Conservation (phyloP, 352 stramenopile species). For the Pythium pyrilobum region DNA sequence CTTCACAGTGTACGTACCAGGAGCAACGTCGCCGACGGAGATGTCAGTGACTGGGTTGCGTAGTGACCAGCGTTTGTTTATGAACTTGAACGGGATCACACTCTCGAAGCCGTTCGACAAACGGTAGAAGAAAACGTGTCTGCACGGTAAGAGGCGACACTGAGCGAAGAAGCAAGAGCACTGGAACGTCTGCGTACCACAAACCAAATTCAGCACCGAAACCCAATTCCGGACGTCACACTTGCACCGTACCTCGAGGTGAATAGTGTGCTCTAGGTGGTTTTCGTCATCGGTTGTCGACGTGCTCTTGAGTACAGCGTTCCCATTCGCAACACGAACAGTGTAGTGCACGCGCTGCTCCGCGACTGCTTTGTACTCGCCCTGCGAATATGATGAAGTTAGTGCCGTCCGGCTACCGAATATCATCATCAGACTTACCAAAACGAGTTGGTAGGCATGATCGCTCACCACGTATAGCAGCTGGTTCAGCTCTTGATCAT, state of each 20-base stretch:
- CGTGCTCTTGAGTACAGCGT: background rate
- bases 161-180: background rate
- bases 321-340: background rate
- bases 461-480: slow-evolving; percentile 16
- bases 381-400: no score
- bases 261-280: background rate
- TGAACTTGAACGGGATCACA: background rate
- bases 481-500: slow-evolving; percentile 16
- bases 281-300: background rate
- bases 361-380: background rate
- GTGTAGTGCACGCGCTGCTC: background rate
- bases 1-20: no score
- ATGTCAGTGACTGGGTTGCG: background rate
- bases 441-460: slow-evolving; percentile 16
- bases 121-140: background rate
- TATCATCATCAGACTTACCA: background rate
- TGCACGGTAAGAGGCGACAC: background rate
- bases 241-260: background rate
- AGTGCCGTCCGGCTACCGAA: no score
- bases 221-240: background rate
- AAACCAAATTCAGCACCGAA: background rate
- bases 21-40: no score
- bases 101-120: background rate
- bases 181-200: background rate
- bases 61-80: background rate